A percentile compares a stretch with the other conserved stretches of the same genome.
Evolutionary conservation across 1,284 basidiomycete species (phyloP).

Genomic region (Pascua sp.): DNA sequence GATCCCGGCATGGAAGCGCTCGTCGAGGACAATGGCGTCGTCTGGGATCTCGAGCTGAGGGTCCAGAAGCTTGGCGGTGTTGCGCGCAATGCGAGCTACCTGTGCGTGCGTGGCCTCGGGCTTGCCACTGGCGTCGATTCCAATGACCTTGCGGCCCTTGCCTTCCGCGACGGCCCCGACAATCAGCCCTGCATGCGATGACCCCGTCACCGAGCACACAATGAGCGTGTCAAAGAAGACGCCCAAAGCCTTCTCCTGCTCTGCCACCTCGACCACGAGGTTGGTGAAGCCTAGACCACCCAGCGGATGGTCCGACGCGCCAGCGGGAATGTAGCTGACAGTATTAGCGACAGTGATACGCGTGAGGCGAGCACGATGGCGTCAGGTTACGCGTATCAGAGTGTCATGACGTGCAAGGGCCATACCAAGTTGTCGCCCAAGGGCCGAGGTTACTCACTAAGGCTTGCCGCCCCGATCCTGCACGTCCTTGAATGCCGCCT

Average conservation of each 20-base stretch:
- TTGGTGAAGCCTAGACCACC: slow-evolving; percentile 34
- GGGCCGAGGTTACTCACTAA: slow-evolving; percentile 21
- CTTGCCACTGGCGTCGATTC: slow-evolving; percentile 38
- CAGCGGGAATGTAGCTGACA: slow-evolving; percentile 32
- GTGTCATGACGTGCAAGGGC: background rate
- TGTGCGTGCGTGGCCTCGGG: slow-evolving; percentile 28
- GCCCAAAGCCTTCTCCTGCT: slow-evolving; percentile 30
- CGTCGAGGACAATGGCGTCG: slow-evolving; percentile 29
- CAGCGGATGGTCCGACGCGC: slow-evolving; percentile 34
- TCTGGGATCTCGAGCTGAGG: slow-evolving; percentile 25
- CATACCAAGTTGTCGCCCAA: background rate
- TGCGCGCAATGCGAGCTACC: slow-evolving; percentile 27
- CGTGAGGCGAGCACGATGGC: too few relatives aligned
- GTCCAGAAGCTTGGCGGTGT: slow-evolving; percentile 27
- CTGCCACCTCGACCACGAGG: slow-evolving; percentile 32
- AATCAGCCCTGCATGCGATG: slow-evolving; percentile 32
- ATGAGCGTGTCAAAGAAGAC: slow-evolving; percentile 37
- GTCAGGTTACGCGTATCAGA: background rate
- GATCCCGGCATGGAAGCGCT: slow-evolving; percentile 34
- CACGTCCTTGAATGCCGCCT: slow-evolving; percentile 29
- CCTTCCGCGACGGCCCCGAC: slow-evolving; percentile 35
- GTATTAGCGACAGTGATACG: background rate
- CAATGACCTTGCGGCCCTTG: slow-evolving; percentile 32
- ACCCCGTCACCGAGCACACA: slow-evolving; percentile 37
- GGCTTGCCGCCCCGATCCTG: slow-evolving; percentile 32